Evolutionary conservation across 1,139 yeast species (phyloP).

Genomic region (Pichia sp.): DNA sequence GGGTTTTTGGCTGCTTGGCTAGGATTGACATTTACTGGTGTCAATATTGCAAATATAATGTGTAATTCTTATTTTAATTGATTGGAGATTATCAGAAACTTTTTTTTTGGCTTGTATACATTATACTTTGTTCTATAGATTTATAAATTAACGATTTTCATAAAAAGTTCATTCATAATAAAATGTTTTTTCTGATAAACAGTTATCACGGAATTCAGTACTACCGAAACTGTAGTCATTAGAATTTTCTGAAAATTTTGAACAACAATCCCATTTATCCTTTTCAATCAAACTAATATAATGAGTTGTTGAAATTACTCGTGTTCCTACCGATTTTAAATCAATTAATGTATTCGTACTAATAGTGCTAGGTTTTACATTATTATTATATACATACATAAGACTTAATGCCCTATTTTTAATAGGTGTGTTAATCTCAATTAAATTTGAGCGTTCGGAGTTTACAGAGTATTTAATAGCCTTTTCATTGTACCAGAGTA

Average conservation of each 20-base stretch:
- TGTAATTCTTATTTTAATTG: slow-evolving; percentile 57
- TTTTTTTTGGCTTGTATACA: not conserved
- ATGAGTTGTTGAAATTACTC: no score
- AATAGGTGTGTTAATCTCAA: slow-evolving; percentile 1
- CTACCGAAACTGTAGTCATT: no score
- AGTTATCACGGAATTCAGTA: no score
- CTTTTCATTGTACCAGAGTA: slow-evolving; percentile 12
- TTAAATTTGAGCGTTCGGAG: not conserved
- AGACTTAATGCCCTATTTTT: not conserved
- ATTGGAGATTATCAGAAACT: not conserved
- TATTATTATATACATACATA: not conserved
- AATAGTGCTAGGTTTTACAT: not conserved
- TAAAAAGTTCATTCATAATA: no score
- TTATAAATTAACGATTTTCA: not conserved
- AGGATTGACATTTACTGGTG: slow-evolving; percentile 52
- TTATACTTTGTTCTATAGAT: not conserved
- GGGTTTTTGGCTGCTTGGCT: slow-evolving; percentile 52
- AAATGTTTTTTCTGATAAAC: no score
- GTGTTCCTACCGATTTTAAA: not conserved
- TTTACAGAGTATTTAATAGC: slow-evolving; percentile 6
- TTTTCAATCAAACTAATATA: no score
- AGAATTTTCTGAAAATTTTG: no score
- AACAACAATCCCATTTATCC: no score
- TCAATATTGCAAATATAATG: slow-evolving; percentile 68
- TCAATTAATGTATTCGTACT: not conserved